Evolutionary conservation across 768 basidiomycete species (phyloP), one percentile per base, ranked within the genome.

Genomic region (Boletus sensibilis): DNA sequence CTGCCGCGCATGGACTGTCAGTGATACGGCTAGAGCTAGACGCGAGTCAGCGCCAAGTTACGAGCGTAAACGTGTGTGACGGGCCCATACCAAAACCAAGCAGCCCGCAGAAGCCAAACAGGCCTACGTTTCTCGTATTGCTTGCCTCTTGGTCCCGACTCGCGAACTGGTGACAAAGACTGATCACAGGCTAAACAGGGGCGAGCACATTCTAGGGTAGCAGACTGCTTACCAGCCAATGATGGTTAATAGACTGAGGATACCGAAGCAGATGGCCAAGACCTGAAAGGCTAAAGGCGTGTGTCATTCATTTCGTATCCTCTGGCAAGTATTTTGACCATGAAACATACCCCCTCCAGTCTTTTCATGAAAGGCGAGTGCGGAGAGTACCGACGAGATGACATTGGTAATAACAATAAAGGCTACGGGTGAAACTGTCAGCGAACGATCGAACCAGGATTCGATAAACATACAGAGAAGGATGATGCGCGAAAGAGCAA

Each of bases 1-100:
- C 16, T 60, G 65, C 25, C 60, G 66, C 31, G 71, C 68, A 44
- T 71, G 74, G 43, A 65, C 38, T 1, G 74, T 65, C 42, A 75
- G 47, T 7, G 61, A 56, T 25, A 61, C 25, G 27, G 65, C 56
- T 7, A 67, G 53, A 5, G 33, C 69, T 73, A 23, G 29, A 7
- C 3, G 18, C 5, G 31, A 4, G 14, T 67, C 50, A 62, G 48
- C 41, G 10, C 11, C 20, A 37, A 33, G 27, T 20, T 5, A 25
- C 35, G 8, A 38, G 14, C 20, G 13, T 9, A 11, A 6, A 13
- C 10, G 49, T 21, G 23, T 18, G 35, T 12, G 25, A 46, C 5
- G 3, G 21, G 23, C 5, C 4, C 67, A 12, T 57, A 71, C 69
- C 64, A 2, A 60, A 4, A 27, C 57, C 51, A 11, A 62, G 37